Conservation (phyloP, 140 eudicot species). For the Bidens hawaiensis region DNA sequence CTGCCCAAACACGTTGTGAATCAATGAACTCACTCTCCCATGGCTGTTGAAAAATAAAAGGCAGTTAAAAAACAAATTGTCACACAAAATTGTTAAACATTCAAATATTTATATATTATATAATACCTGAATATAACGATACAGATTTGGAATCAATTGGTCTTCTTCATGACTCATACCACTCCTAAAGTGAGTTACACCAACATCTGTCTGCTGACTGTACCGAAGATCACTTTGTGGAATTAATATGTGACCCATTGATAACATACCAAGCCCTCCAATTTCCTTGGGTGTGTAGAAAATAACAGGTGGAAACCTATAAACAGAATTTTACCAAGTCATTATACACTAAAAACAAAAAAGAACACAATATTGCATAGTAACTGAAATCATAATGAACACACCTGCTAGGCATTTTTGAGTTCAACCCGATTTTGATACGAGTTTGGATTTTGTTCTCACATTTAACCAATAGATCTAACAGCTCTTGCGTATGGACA, state of each 20-base stretch:
- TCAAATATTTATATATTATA: background rate
- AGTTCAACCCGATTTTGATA: conserved; percentile 93
- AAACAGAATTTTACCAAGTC: background rate
- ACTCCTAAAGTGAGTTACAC: conserved; percentile 97
- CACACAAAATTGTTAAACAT: background rate
- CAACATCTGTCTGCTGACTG: conserved; percentile 96
- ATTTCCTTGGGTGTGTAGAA: conserved; percentile 98
- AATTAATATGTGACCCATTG: conserved; percentile 97
- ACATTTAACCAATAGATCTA: conserved; percentile 85
- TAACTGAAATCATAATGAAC: background rate
- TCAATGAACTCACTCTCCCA: conserved; percentile 99
- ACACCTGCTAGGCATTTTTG: conserved; percentile 98
- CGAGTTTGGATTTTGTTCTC: conserved; percentile 97
- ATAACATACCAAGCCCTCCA: conserved; percentile 98
- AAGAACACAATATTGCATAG: background rate
- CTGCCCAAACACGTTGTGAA: conserved; percentile 99
- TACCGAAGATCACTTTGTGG: conserved; percentile 97
- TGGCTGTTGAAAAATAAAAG: conserved; percentile 47
- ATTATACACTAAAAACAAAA: conserved; percentile 9
- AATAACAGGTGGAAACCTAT: conserved; percentile 93
- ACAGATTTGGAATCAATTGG: conserved; percentile 93
- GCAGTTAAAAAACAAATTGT: background rate
- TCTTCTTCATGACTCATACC: conserved; percentile 99
- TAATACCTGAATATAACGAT: conserved; percentile 84
- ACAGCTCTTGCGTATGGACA: conserved; percentile 85